Base-by-base conservation (phyloP, 2,329 filamentous ascomycete genomes). In the Botrytis deweyae region DNA sequence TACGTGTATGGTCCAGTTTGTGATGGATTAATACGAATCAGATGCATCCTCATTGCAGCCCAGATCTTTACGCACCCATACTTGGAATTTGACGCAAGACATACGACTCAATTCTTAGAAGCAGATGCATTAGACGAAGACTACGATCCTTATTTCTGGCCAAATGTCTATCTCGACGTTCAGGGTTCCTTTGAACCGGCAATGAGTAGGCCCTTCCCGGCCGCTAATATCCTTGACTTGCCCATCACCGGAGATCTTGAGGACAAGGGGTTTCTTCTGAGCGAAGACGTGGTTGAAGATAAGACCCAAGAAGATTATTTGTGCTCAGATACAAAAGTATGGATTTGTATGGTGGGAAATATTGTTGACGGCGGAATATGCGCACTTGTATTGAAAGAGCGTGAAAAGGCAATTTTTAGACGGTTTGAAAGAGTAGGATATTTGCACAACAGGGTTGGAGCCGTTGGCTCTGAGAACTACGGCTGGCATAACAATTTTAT, bases 161-260 rank as follows among this genome's bases (percentile, higher is more conserved):
- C 63, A 33, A 66, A 33, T n/a, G 14, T 66, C 22, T 49, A 66
- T 49, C 63, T 66, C 12, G 44, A 66, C 22, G 33, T 66, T 58
- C n/a, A 33, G 16, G 52, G 52, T 36, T 66, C 29, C 18, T 49
- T 49, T 3, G 36, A 38, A 33, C n/a, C n/a, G 14, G 18, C 9
- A 29, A 58, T 3, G 25, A 29, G 14, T 58, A 18, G 18, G n/a
- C n/a, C 14, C 52, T 58, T 3, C n/a, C 14, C 14, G 3, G 52
- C 52, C 4, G 52, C 14, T 58, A 8, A 58, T 33, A 6, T 29
- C 18, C 6, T 33, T 33, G 52, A 58, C n/a, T 7, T 58, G 7
- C n/a, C 52, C n/a, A 58, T 58, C 14, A 14, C n/a, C 12, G n/a
- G 52, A 8, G 52, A 58, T 58, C 42, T 44, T 46, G 63, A 65